Evolutionary conservation across 1,284 basidiomycete species (phyloP), one percentile per base, ranked within the genome.

Genomic region (Trametes polyzona): DNA sequence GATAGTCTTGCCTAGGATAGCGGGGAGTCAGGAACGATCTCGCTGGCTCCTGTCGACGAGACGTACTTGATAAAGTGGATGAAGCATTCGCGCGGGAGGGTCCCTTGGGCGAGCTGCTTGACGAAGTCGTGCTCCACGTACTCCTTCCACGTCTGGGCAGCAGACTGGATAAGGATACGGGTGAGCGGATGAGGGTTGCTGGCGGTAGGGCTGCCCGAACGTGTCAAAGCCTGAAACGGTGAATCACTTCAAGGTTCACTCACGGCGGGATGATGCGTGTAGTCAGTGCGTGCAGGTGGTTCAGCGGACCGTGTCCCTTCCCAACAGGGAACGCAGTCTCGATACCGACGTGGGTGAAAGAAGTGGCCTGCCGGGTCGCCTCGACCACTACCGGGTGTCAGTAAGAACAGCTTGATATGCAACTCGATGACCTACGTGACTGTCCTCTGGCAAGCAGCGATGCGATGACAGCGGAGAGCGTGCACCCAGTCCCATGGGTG

Each of bases 401-500:
- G 51, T 41, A n/a, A 41, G 21, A 11, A n/a, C 8, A 10, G 2
- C 19, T 14, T 11, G 12, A 29, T 12, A 30, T 48, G 49, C 49
- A 30, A 30, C 23, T 3, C 32, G 30, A 26, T 36, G 49, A 75
- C 80, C 69, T 65, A 87, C 87, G 65, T 1, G 69, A 65, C 12
- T 67, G 64, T 33, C 87, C 87, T 35, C 77, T 76, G 0, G 83
- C 87, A 12, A 95, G 74, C 21, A 79, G 79, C 48, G 87, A 87
- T 1, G 90, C 87, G 14, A 97, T 80, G 0, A 94, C 93, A 0
- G 95, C 88, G 36, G 88, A 90, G 9, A 98, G 78, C 0, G 96
- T 98, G 71, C 95, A 98, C 1, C 96, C 96, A 0, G 96, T 98
- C 1, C 96, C 96, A 69, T 98, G 96, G 0, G 95, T 96, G 62